Conservation (phyloP, 768 basidiomycete genomes). For the Mycena latifolia region DNA sequence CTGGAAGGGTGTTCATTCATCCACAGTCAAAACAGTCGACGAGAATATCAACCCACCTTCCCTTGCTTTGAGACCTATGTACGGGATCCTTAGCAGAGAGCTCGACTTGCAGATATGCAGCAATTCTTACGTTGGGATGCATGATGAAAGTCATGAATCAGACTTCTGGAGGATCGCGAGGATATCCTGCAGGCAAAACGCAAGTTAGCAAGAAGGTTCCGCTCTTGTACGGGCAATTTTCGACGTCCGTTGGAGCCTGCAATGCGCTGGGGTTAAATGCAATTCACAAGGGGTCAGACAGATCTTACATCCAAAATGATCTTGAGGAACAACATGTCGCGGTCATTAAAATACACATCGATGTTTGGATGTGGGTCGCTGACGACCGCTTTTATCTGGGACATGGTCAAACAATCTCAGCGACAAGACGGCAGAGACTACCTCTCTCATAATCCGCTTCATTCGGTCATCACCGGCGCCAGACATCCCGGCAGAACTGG, state of each 20-base stretch:
- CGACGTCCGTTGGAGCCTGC: conserved; percentile 42
- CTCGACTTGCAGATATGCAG: neutral
- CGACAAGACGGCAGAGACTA: conserved; percentile 5
- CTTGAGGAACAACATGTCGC: conserved; percentile 45
- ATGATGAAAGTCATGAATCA: conserved; percentile 46
- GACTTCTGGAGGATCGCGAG: conserved; percentile 45
- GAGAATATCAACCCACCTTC: conserved; percentile 32
- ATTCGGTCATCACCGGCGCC: conserved; percentile 37
- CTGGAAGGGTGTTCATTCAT: neutral
- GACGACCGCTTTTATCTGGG: conserved; percentile 38
- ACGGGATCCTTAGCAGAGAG: neutral
- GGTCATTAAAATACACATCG: conserved; percentile 43
- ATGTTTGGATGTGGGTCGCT: conserved; percentile 42
- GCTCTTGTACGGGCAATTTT: conserved; percentile 42
- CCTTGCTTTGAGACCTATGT: conserved; percentile 47
- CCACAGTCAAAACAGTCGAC: neutral
- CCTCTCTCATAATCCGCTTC: conserved; percentile 45
- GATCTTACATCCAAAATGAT: conserved; percentile 41
- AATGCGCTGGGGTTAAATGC: neutral
- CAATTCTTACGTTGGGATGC: conserved; percentile 43
- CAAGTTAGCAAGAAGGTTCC: conserved; percentile 44
- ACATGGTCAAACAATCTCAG: too few relatives aligned
- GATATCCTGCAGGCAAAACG: conserved; percentile 42
- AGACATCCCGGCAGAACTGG: conserved; percentile 5
- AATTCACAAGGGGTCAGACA: neutral